Conservation (phyloP, 352 stramenopile genomes). For the Pythium scleroteichum region DNA sequence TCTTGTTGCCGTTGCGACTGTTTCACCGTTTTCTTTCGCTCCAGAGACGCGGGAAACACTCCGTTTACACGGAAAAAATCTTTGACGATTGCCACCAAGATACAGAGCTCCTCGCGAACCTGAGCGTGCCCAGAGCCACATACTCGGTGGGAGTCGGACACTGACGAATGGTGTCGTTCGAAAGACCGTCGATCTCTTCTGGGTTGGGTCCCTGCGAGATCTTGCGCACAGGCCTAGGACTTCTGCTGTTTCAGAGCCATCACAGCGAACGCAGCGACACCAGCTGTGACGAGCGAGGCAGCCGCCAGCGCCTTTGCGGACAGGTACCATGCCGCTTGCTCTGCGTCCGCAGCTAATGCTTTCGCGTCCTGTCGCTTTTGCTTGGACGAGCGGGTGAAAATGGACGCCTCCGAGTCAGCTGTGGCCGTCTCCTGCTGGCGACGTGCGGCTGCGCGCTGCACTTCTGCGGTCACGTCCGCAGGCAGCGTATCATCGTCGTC, state of each 20-base stretch:
- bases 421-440: slow-evolving; percentile 6
- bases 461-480: slow-evolving; percentile 20
- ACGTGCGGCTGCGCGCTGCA: slow-evolving; percentile 17
- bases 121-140: slow-evolving; percentile 11
- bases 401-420: slow-evolving; percentile 44
- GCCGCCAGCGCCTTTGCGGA: slow-evolving; percentile 58
- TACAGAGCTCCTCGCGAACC: slow-evolving; percentile 7
- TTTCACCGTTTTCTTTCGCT: slow-evolving; percentile 14
- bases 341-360: slow-evolving; percentile 16
- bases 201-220: neutral
- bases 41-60: no score
- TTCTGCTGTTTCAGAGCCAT: slow-evolving; percentile 64
- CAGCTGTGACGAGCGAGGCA: slow-evolving; percentile 69
- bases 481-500: slow-evolving; percentile 18
- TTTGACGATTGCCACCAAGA: slow-evolving; percentile 18
- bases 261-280: slow-evolving; percentile 61
- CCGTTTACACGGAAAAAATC: slow-evolving; percentile 3
- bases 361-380: slow-evolving; percentile 29
- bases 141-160: slow-evolving; percentile 10
- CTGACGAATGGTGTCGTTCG: neutral
- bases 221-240: slow-evolving; percentile 20
- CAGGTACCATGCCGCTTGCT: slow-evolving; percentile 57
- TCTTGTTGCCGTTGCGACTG: slow-evolving; percentile 19
- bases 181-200: neutral
- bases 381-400: slow-evolving; percentile 79